Conservation (phyloP, 306 rosid species). For the Sechiopsis laciniata region DNA sequence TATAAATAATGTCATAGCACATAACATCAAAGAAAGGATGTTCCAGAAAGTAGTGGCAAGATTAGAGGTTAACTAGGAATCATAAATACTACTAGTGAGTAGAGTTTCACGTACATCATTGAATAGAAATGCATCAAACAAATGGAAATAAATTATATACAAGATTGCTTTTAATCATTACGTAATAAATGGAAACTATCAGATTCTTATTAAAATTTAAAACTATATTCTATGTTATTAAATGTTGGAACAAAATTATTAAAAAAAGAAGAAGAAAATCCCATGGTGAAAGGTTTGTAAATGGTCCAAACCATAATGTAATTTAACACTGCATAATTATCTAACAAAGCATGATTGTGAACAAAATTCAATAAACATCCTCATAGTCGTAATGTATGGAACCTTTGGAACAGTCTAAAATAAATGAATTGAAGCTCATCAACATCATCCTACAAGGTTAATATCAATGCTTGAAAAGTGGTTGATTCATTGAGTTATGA, state of each 20-base stretch:
- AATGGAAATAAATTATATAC: not conserved
- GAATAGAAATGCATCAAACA: not conserved
- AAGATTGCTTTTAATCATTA: not conserved
- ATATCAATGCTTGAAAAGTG: no score
- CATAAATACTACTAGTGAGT: not conserved
- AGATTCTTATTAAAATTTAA: not conserved
- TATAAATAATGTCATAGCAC: not conserved
- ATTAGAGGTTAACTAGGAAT: slow-evolving; percentile 1
- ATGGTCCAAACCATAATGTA: not conserved
- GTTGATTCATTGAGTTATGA: not conserved
- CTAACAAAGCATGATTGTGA: not conserved
- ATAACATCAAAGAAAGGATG: not conserved
- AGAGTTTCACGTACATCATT: not conserved
- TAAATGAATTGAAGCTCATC: not conserved
- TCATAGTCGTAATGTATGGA: not conserved
- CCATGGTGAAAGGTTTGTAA: not conserved
- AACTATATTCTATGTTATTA: not conserved
- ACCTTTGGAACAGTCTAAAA: not conserved
- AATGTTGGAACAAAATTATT: not conserved
- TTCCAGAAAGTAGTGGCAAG: slow-evolving; percentile 1
- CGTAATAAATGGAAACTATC: not conserved
- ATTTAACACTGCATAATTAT: not conserved
- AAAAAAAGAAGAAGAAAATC: not conserved
- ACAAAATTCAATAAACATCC: not conserved
- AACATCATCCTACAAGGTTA: not conserved